Conservation (phyloP, 306 rosid species). For the apple (Malus domestica) region DNA sequence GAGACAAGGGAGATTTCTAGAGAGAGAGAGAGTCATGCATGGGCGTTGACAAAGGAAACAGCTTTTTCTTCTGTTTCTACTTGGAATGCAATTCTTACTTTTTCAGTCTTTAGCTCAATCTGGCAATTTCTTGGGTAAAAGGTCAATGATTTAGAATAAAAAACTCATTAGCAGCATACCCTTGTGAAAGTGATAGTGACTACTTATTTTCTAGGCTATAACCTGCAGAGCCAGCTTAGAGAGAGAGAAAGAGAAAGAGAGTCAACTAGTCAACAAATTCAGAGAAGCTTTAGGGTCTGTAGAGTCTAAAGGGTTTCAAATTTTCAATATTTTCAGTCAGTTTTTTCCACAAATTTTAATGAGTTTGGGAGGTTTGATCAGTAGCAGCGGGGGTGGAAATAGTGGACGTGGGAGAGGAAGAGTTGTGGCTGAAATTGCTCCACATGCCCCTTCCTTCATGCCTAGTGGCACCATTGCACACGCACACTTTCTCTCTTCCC, state of each 20-base stretch:
- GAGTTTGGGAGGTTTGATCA: conserved; percentile 37
- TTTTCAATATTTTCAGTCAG: not conserved
- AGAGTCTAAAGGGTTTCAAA: not conserved
- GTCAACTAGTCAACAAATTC: conserved; percentile 1
- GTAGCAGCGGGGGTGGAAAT: conserved; percentile 11
- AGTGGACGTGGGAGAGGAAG: conserved; percentile 19
- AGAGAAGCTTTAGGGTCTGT: not conserved
- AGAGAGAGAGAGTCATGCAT: conserved; percentile 38
- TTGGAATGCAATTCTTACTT: conserved; percentile 25
- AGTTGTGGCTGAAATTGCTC: conserved; percentile 31
- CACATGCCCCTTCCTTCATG: conserved; percentile 20
- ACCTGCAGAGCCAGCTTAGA: not conserved
- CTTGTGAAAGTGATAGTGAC: conserved; percentile 30
- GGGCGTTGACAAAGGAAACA: conserved; percentile 54
- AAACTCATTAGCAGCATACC: conserved; percentile 8
- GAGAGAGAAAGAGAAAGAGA: not conserved
- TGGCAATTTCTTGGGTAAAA: conserved; percentile 6
- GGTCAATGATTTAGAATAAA: conserved; percentile 32
- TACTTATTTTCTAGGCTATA: not conserved
- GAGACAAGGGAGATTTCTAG: not conserved
- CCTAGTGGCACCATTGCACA: conserved; percentile 29
- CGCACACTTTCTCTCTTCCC: conserved; percentile 18
- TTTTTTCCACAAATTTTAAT: not conserved
- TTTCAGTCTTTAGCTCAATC: conserved; percentile 24
- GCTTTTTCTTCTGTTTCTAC: conserved; percentile 27